Percentiles rank a stretch among this genome's conserved stretches.
phyloP scores from a whole-genome alignment of 768 basidiomycete genomes.

The Harrya chromipes region DNA sequence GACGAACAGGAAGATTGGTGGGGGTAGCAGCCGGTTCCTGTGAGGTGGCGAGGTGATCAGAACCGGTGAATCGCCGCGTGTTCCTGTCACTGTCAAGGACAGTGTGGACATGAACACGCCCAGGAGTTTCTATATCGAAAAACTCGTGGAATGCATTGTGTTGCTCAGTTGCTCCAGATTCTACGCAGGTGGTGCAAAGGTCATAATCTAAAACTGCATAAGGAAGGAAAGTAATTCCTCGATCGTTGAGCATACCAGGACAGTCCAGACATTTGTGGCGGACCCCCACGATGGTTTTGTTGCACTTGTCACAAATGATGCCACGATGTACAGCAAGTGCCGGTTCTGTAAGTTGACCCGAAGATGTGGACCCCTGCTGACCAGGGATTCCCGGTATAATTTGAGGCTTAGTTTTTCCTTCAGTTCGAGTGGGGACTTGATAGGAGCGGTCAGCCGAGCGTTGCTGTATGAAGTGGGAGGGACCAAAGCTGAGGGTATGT shows the following conservation, averaged over 20 bases:
- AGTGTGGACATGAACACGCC: conserved; percentile 62
- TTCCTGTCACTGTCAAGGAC: conserved; percentile 36
- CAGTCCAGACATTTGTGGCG: conserved; percentile 84
- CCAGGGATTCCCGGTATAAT: not conserved
- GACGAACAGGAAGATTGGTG: conserved; percentile 36
- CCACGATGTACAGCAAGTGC: conserved; percentile 44
- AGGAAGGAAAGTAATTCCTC: not conserved
- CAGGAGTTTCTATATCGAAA: conserved; percentile 63
- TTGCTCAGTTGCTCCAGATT: conserved; percentile 43
- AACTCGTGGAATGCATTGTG: conserved; percentile 71
- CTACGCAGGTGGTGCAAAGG: conserved; percentile 59
- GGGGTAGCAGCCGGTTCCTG: not conserved
- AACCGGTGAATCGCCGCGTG: conserved; percentile 21
- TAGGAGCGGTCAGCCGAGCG: not conserved
- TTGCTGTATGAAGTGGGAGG: conserved; percentile 27
- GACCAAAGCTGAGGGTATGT: conserved; percentile 32
- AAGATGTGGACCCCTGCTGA: not conserved
- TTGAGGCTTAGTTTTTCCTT: not conserved
- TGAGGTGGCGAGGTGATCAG: not conserved
- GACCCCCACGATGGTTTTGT: conserved; percentile 53
- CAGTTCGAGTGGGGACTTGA: not conserved
- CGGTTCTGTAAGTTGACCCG: not conserved
- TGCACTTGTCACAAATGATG: conserved; percentile 67
- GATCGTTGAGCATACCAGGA: conserved; percentile 42
- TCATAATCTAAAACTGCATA: conserved; percentile 57